phyloP scores from a whole-genome alignment of 2,329 filamentous ascomycete genomes.

The Tolypocladium inflatum region DNA sequence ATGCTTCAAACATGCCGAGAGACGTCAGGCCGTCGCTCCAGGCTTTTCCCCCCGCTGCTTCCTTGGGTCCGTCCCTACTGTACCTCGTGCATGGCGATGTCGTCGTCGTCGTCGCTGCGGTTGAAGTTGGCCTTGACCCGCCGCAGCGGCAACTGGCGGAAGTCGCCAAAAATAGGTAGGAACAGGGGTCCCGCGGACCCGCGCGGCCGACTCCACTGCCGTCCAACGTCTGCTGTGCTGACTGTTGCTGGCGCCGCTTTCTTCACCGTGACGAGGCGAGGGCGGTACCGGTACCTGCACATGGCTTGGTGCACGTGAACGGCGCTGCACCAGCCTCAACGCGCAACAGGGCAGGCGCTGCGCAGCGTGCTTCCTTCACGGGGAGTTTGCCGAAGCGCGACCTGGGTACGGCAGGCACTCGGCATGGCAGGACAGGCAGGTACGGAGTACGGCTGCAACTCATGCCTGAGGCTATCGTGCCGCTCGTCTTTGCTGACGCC shows the following conservation, averaged over 20 bases:
- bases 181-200: neutral
- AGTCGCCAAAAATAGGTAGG: neutral
- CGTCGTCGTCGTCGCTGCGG: neutral
- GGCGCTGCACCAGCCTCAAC: no score
- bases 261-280: neutral
- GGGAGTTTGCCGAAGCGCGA: neutral
- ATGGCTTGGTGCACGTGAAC: neutral
- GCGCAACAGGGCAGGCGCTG: neutral
- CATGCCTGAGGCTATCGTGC: no score
- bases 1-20: neutral
- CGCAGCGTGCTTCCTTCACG: neutral
- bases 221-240: neutral
- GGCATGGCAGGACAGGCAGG: neutral
- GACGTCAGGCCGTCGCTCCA: neutral
- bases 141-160: neutral
- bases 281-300: neutral
- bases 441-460: no score
- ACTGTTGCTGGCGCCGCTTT: neutral
- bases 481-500: neutral
- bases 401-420: neutral
- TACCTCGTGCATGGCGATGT: neutral
- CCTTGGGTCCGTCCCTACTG: neutral
- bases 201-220: neutral
- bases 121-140: neutral
- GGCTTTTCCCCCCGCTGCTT: neutral